Evolutionary conservation across 208 protist genomes (phyloP), one percentile per base, ranked within the genome.

Genomic region (Lotmaria passim): DNA sequence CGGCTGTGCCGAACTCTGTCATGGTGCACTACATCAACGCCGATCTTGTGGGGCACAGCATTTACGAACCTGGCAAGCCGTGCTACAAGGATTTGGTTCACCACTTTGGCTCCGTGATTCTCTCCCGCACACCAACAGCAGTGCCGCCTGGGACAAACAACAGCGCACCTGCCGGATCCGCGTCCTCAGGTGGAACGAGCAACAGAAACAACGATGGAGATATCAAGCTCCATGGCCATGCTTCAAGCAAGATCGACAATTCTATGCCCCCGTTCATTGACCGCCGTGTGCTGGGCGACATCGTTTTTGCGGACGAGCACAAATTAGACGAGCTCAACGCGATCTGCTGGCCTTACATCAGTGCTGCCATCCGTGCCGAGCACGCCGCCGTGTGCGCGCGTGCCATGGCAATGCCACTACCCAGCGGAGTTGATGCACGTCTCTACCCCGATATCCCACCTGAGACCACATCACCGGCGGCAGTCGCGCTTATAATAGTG

Each of bases 271-370:
- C 79, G 1, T 43, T 33, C 0, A 90, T 94, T 46, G 75, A 94
- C 61, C 78, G 89, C 19, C 72, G 53, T 21, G 78, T 64, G 36
- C 66, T 94, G 2, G 86, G 82, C 23, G 39, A 48, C 7, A 66
- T 90, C 38, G 86, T 91, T 3, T 94, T 94, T 71, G 31, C 58
- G 0, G 75, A 88, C 48, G 74, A 46, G 15, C 69, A 24, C 24
- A 71, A 89, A 38, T 61, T 86, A 41, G 63, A 81, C 30, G 56
- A 74, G 57, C 78, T 94, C 17, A 92, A 86, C 46, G 46, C 68
- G 11, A 89, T 94, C 17, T 94, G 86, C 70, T 88, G 86, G 84
- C 89, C 89, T 0, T 80, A 89, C 65, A 89, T 94, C 70, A 66
- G 39, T 24, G 63, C 71, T n/a, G 79, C 81, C 19, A 79, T 94